Evolutionary conservation across 768 basidiomycete species (phyloP).

Genomic region (Postia placenta): DNA sequence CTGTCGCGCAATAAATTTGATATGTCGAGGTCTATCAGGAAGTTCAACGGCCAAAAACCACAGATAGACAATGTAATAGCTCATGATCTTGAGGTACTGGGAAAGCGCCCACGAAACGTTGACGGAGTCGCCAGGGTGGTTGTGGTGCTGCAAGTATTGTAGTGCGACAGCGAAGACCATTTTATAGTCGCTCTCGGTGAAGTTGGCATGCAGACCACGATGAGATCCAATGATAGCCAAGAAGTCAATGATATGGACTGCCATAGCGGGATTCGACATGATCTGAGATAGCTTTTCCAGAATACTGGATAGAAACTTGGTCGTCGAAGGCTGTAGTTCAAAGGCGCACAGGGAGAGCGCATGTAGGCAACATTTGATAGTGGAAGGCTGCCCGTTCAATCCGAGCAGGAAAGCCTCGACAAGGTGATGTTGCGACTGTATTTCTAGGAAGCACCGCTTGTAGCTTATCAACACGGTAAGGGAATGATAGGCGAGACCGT

Average conservation of each 20-base stretch:
- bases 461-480: slow-evolving; percentile 88
- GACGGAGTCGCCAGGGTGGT: slow-evolving; percentile 49
- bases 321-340: slow-evolving; percentile 79
- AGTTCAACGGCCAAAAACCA: slow-evolving; percentile 92
- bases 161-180: slow-evolving; percentile 93
- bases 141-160: slow-evolving; percentile 91
- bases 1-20: slow-evolving; percentile 82
- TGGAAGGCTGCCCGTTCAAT: slow-evolving; percentile 61
- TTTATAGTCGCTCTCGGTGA: slow-evolving; percentile 86
- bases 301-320: slow-evolving; percentile 71
- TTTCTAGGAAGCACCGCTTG: slow-evolving; percentile 61
- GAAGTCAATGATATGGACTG: slow-evolving; percentile 94
- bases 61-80: slow-evolving; percentile 85
- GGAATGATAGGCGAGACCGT: slow-evolving; percentile 82
- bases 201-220: slow-evolving; percentile 76
- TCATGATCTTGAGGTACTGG: slow-evolving; percentile 85
- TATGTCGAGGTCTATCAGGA: slow-evolving; percentile 71
- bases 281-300: slow-evolving; percentile 87
- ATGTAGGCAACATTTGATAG: slow-evolving; percentile 86
- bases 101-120: slow-evolving; percentile 80
- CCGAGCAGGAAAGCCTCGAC: slow-evolving; percentile 70
- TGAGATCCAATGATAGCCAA: slow-evolving; percentile 82
- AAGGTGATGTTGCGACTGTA: slow-evolving; percentile 57
- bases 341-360: slow-evolving; percentile 84
- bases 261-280: slow-evolving; percentile 90